phyloP scores from a whole-genome alignment of 192 early-diverging fungal genomes.

The Linnemannia elongata region DNA sequence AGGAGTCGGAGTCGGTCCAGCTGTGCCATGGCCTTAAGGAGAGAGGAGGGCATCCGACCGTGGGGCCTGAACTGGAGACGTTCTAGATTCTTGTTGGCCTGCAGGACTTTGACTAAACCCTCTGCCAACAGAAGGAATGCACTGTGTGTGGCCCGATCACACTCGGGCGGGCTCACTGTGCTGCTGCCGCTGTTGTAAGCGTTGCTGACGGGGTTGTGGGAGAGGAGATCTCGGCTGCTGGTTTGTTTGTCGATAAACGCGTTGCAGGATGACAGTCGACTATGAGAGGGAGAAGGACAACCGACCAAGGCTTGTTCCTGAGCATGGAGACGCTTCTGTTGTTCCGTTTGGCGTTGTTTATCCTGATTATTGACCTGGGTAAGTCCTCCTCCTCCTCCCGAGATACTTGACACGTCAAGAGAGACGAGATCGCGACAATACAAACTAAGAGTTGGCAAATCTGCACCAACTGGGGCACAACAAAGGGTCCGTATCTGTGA shows the following conservation, averaged over 20 bases:
- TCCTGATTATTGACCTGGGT: background rate
- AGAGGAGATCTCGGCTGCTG: background rate
- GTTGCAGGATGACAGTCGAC: background rate
- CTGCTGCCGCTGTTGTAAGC: background rate
- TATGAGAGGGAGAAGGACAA: background rate
- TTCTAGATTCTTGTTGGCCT: slow-evolving; percentile 20
- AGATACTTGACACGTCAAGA: slow-evolving; percentile 30
- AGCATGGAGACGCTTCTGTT: background rate
- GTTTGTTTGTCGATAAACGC: background rate
- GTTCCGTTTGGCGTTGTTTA: background rate
- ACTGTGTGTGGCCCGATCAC: background rate
- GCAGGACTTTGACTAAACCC: slow-evolving; percentile 16
- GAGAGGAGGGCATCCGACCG: slow-evolving; percentile 19
- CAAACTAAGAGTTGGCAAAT: slow-evolving; percentile 4
- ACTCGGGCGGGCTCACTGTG: background rate
- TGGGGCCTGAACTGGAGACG: slow-evolving; percentile 24
- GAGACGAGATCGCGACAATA: slow-evolving; percentile 30
- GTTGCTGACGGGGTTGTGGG: background rate
- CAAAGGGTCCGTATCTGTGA: slow-evolving; percentile 10
- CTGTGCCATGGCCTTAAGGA: slow-evolving; percentile 21
- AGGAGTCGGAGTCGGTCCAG: slow-evolving; percentile 22
- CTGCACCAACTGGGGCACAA: slow-evolving; percentile 29
- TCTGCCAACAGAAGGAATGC: slow-evolving; percentile 24
- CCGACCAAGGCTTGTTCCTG: background rate
- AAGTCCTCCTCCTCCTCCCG: background rate